Conservation (phyloP, 805 yeast genomes). For the Yarrowia yakushimensis region DNA sequence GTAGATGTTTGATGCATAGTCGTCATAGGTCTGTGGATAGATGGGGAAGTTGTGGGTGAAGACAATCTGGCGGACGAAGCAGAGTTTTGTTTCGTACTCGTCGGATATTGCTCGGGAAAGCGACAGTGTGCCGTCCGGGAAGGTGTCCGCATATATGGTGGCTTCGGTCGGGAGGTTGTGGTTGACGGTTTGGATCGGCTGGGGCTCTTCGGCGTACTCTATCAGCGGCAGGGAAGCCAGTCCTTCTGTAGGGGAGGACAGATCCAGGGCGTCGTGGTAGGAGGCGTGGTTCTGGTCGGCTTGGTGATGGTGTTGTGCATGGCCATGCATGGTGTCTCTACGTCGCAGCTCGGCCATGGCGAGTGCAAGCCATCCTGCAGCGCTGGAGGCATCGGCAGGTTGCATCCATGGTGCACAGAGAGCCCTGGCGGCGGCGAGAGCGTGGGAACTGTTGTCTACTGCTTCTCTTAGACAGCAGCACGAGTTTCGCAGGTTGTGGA, state of each 20-base stretch:
- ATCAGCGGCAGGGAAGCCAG: not conserved
- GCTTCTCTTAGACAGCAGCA: not conserved
- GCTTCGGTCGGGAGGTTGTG: not conserved
- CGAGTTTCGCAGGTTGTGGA: not conserved
- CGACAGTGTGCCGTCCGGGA: conserved; percentile 4
- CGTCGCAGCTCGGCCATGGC: conserved; percentile 15
- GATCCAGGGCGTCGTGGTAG: not conserved
- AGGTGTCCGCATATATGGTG: not conserved
- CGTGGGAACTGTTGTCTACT: not conserved
- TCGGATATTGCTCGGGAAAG: conserved; percentile 4
- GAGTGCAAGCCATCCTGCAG: not conserved
- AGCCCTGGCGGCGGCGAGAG: not conserved
- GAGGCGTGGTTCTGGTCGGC: not conserved
- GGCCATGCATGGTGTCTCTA: not conserved
- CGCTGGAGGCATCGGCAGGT: not conserved
- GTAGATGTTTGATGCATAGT: not conserved
- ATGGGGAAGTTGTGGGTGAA: conserved; percentile 17
- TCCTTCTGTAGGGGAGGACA: not conserved
- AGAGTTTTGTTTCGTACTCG: conserved; percentile 8
- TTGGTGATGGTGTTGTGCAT: conserved; percentile 19
- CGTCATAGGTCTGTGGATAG: conserved; percentile 9
- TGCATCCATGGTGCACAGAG: conserved; percentile 14
- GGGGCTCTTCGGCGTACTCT: not conserved
- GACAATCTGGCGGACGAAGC: conserved; percentile 1
- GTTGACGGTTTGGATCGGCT: conserved; percentile 1